These are phyloP conservation scores for Eutrema heterophyllum DNA, from an alignment of 345 rosid species.

Conservation along the genomic window DNA sequence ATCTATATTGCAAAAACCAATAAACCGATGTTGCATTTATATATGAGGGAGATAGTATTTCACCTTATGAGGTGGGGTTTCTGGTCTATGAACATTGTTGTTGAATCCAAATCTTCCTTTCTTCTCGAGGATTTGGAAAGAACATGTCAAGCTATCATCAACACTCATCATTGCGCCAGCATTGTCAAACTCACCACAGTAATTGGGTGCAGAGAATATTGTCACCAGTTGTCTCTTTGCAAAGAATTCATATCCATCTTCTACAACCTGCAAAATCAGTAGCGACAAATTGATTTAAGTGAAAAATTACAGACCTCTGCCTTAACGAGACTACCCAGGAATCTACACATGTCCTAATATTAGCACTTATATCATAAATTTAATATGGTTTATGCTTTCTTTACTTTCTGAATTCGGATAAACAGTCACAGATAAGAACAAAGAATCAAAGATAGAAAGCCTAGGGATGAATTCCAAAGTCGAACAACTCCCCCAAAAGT, in stretches of 20 bases:
- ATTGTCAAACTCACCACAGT: slow-evolving; percentile 15
- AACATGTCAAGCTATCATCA: slow-evolving; percentile 17
- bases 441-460: not conserved
- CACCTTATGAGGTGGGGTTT: slow-evolving; percentile 17
- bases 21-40: not conserved
- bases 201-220: slow-evolving; percentile 14
- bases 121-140: slow-evolving; percentile 18
- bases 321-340: no score
- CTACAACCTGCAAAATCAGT: not conserved
- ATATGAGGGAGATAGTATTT: not conserved
- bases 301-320: not conserved
- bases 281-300: not conserved
- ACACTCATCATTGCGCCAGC: slow-evolving; percentile 17
- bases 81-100: slow-evolving; percentile 5
- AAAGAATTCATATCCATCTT: slow-evolving; percentile 17
- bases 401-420: no score
- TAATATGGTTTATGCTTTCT: not conserved
- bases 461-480: not conserved
- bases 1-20: not conserved
- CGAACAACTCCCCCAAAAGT: not conserved
- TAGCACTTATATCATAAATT: no score
- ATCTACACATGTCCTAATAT: not conserved
- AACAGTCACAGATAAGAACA: not conserved
- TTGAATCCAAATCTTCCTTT: slow-evolving; percentile 6
- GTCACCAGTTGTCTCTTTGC: slow-evolving; percentile 17